These are phyloP conservation scores for Trichoderma hamatum DNA, from an alignment of 2,329 filamentous ascomycete species.

Conservation along the genomic window DNA sequence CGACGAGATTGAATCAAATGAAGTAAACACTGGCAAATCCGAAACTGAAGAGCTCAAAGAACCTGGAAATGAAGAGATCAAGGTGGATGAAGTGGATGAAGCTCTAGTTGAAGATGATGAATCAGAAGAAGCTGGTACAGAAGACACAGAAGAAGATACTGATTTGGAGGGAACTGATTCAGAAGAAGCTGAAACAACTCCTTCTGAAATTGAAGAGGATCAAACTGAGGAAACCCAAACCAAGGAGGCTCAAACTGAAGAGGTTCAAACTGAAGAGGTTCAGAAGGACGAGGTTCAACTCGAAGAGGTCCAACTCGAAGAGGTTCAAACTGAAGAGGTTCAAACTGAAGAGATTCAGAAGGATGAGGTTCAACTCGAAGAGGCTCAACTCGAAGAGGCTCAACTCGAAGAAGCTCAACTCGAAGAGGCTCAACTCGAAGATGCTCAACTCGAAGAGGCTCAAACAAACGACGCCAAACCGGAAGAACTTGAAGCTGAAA, in stretches of 20 bases:
- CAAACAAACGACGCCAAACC: background rate
- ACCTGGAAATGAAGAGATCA: background rate
- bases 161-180: background rate
- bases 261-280: too few relatives aligned
- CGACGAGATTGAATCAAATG: background rate
- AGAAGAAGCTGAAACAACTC: background rate
- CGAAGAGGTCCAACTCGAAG: background rate
- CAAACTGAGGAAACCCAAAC: too few relatives aligned
- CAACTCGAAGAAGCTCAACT: too few relatives aligned
- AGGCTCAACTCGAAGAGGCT: too few relatives aligned
- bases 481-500: background rate
- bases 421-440: too few relatives aligned
- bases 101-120: background rate
- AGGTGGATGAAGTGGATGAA: background rate
- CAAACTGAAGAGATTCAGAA: background rate
- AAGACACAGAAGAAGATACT: background rate
- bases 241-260: background rate
- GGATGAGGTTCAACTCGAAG: background rate
- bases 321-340: background rate
- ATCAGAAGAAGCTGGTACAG: background rate
- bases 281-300: too few relatives aligned
- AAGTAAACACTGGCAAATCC: background rate
- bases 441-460: too few relatives aligned
- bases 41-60: background rate
- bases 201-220: background rate